Evolutionary conservation across 352 stramenopile species (phyloP).

Genomic region (Blastocystis sp.): DNA sequence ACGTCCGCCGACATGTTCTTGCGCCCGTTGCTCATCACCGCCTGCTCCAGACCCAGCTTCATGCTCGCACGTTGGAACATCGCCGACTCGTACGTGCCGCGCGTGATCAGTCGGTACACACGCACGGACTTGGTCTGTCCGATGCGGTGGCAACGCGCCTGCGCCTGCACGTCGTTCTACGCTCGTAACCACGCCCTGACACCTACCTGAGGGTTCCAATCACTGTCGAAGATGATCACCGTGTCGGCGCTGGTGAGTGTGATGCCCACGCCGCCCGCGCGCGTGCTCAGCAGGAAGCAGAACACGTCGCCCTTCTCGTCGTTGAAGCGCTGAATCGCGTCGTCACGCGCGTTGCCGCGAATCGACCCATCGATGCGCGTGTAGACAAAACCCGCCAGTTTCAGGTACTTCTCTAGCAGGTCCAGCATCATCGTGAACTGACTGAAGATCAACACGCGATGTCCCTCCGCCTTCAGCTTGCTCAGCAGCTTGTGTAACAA

Average conservation of each 20-base stretch:
- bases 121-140: constrained; percentile 82
- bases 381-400: constrained; percentile 82
- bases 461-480: constrained; percentile 90
- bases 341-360: constrained; percentile 86
- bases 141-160: constrained; percentile 88
- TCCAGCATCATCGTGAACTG: constrained; percentile 94
- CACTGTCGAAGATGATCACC: constrained; percentile 98
- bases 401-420: constrained; percentile 88
- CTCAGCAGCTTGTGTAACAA: constrained; percentile 95
- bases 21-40: constrained; percentile 91
- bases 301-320: constrained; percentile 91
- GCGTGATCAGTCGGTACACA: constrained; percentile 92
- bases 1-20: constrained; percentile 80
- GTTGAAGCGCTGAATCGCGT: constrained; percentile 94
- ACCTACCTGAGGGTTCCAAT: constrained; percentile 95
- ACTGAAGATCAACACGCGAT: constrained; percentile 98
- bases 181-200: neutral
- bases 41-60: constrained; percentile 98
- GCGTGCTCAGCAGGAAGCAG: constrained; percentile 96
- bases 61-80: constrained; percentile 98
- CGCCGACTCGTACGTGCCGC: constrained; percentile 98
- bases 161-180: constrained; percentile 83
- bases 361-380: constrained; percentile 88
- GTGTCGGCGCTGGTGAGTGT: constrained; percentile 97
- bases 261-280: constrained; percentile 94